These are phyloP conservation scores for Saccharomyces pastorianus DNA, from an alignment of 1,139 yeast species.

Conservation along the genomic window DNA sequence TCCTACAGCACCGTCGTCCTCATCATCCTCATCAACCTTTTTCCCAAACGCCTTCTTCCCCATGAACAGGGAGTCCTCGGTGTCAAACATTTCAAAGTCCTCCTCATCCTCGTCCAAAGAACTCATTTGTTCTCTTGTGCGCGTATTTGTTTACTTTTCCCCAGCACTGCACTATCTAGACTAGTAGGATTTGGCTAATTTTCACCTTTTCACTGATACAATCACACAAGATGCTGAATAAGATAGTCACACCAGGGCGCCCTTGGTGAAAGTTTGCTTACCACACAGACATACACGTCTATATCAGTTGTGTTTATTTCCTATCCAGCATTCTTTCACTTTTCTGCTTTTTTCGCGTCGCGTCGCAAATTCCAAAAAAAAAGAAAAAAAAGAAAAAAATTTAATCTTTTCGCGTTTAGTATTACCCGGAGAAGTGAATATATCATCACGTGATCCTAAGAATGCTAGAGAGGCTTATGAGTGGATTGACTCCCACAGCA, in stretches of 20 bases:
- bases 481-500: background rate
- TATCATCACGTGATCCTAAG: background rate
- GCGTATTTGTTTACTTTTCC: background rate
- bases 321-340: background rate
- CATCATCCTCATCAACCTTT: background rate
- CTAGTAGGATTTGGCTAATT: background rate
- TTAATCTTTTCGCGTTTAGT: background rate
- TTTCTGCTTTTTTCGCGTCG: background rate
- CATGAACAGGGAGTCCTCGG: background rate
- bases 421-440: background rate
- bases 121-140: background rate
- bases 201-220: background rate
- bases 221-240: background rate
- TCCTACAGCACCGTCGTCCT: background rate
- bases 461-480: background rate
- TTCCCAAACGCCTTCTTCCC: background rate
- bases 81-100: background rate
- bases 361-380: background rate
- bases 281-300: background rate
- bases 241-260: background rate
- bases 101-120: background rate
- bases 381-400: background rate
- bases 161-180: background rate
- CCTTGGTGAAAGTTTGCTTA: background rate
- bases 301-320: background rate